These are phyloP conservation scores for Picochlorum sp. DNA, from an alignment of 139 green algal genomes.

Conservation along the genomic window DNA sequence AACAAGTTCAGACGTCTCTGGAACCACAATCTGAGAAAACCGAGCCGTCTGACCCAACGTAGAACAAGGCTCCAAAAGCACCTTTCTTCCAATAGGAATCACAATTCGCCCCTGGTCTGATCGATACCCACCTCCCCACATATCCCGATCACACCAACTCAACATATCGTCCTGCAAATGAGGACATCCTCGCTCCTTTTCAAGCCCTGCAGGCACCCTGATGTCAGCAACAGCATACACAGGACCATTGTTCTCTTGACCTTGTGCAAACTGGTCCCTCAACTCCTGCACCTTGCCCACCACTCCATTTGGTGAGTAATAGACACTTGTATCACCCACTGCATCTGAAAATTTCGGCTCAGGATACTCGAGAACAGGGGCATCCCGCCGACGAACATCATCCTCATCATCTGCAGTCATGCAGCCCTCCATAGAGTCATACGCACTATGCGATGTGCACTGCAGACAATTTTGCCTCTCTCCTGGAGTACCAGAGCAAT, in stretches of 20 bases:
- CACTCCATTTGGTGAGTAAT: not conserved
- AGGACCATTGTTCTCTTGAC: too few species aligned
- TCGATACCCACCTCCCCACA: not conserved
- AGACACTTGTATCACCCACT: not conserved
- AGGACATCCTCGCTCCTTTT: not conserved
- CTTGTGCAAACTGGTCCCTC: not conserved
- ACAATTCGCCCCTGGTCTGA: not conserved
- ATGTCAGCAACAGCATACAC: too few species aligned
- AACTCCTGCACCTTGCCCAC: not conserved
- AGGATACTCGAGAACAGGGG: not conserved
- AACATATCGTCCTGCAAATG: not conserved
- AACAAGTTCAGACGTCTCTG: not conserved
- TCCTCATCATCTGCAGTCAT: constrained; percentile 1
- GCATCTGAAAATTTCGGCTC: not conserved
- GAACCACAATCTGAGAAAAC: not conserved
- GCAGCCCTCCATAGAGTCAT: not conserved
- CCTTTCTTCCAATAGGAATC: not conserved
- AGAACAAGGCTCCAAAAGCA: not conserved
- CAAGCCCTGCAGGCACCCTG: too few species aligned
- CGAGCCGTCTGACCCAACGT: not conserved
- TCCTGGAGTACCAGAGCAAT: not conserved
- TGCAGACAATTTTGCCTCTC: not conserved
- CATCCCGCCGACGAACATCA: not conserved
- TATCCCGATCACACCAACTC: not conserved
- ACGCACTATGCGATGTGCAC: not conserved